These are phyloP conservation scores for Cutaneotrichosporon sp. DNA, from an alignment of 1,284 basidiomycete genomes.

Conservation along the genomic window DNA sequence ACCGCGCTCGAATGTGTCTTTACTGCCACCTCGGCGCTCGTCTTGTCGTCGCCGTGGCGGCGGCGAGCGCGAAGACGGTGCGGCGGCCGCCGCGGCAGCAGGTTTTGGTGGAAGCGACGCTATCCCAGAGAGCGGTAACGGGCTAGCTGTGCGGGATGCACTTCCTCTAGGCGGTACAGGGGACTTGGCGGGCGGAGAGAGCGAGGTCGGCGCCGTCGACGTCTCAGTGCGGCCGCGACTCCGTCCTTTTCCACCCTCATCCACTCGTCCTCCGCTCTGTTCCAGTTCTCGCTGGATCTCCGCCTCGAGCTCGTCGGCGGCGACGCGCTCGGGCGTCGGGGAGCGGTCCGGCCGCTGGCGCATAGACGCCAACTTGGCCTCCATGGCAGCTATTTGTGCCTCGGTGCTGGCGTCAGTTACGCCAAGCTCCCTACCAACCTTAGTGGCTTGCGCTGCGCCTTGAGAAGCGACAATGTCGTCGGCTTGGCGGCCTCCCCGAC, in stretches of 20 bases:
- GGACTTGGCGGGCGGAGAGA: neutral
- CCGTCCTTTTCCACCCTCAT: no score
- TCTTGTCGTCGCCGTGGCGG: neutral
- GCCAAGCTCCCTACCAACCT: conserved; percentile 51
- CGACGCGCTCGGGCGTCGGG: conserved; percentile 13
- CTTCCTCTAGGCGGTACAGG: neutral
- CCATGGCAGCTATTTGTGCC: conserved; percentile 88
- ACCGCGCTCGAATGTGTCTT: conserved; percentile 25
- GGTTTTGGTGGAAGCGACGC: neutral
- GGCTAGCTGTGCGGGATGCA: neutral
- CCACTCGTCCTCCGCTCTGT: conserved; percentile 17
- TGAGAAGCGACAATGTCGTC: conserved; percentile 81
- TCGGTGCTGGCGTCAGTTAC: conserved; percentile 56
- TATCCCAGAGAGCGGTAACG: neutral
- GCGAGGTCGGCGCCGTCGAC: neutral
- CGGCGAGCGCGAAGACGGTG: neutral
- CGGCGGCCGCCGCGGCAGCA: neutral
- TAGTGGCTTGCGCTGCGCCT: conserved; percentile 59
- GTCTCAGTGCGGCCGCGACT: neutral
- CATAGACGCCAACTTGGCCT: conserved; percentile 85
- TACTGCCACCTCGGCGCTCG: neutral
- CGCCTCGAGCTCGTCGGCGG: conserved; percentile 14
- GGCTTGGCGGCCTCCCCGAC: conserved; percentile 59
- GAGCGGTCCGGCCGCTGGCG: conserved; percentile 43
- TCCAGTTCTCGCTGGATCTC: conserved; percentile 16